phyloP scores from a whole-genome alignment of 1,139 yeast species.

The Saccharomyces hybrid region DNA sequence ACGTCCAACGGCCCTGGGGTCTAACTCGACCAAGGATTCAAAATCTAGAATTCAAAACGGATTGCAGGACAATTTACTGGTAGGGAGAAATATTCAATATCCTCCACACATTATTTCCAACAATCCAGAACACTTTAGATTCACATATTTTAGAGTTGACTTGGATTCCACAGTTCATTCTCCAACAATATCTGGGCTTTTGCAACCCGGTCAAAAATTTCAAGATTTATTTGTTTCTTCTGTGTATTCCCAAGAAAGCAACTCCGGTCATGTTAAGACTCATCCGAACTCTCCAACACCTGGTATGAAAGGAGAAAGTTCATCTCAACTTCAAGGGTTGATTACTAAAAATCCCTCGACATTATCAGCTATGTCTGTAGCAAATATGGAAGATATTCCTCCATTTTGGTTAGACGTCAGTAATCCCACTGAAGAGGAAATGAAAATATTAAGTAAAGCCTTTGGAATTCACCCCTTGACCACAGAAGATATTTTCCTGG shows the following conservation, averaged over 20 bases:
- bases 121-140: slow-evolving; percentile 51
- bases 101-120: slow-evolving; percentile 38
- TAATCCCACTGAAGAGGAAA: slow-evolving; percentile 92
- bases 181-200: slow-evolving; percentile 75
- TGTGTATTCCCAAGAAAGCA: slow-evolving; percentile 27
- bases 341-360: slow-evolving; percentile 3
- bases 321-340: neutral
- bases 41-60: slow-evolving; percentile 9
- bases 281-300: slow-evolving; percentile 4
- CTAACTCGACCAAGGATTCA: slow-evolving; percentile 10
- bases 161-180: slow-evolving; percentile 83
- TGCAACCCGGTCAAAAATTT: slow-evolving; percentile 49
- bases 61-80: slow-evolving; percentile 25
- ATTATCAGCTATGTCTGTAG: slow-evolving; percentile 17
- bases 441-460: slow-evolving; percentile 84
- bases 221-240: slow-evolving; percentile 42
- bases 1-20: slow-evolving; percentile 9
- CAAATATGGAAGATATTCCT: slow-evolving; percentile 30
- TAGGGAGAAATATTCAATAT: slow-evolving; percentile 31
- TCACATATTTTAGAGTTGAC: slow-evolving; percentile 88
- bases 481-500: slow-evolving; percentile 88
- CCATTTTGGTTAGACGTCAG: slow-evolving; percentile 92
- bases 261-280: slow-evolving; percentile 14
- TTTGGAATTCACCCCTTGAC: slow-evolving; percentile 94
- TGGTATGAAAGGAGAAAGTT: neutral